These are phyloP conservation scores for Casaregolazyma lundiana DNA, from an alignment of 1,139 yeast genomes.

Conservation along the genomic window DNA sequence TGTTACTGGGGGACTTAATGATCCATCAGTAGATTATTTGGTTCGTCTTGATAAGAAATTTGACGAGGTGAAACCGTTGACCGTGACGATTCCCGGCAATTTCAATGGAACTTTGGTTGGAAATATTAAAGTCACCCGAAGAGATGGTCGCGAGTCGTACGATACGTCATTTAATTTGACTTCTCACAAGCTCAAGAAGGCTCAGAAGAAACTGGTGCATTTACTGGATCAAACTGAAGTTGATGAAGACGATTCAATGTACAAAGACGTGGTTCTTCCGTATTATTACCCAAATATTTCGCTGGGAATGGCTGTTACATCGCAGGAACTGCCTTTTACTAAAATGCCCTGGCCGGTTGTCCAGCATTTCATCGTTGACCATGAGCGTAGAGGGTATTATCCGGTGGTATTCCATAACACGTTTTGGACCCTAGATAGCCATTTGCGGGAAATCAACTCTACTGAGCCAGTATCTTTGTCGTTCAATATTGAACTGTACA, in stretches of 20 bases:
- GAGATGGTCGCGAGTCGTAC: constrained; percentile 8
- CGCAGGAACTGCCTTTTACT: constrained; percentile 9
- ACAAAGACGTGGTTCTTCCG: constrained; percentile 23
- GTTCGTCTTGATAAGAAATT: constrained; percentile 8
- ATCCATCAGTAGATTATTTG: constrained; percentile 3
- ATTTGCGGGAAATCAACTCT: constrained; percentile 33
- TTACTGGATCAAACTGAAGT: constrained; percentile 28
- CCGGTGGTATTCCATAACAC: constrained; percentile 35
- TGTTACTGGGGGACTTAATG: constrained; percentile 5
- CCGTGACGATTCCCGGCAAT: constrained; percentile 7
- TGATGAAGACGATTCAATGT: constrained; percentile 16
- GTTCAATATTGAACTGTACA: constrained; percentile 30
- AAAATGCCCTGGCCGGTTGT: constrained; percentile 28
- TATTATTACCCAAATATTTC: constrained; percentile 39
- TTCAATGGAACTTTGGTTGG: constrained; percentile 9
- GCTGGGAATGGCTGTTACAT: constrained; percentile 22
- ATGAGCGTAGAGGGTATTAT: constrained; percentile 23
- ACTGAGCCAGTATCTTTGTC: constrained; percentile 24
- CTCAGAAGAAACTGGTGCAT: constrained; percentile 27
- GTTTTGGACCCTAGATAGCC: constrained; percentile 38
- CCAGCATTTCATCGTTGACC: constrained; percentile 16
- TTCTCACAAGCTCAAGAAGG: constrained; percentile 14
- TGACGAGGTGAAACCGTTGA: constrained; percentile 2
- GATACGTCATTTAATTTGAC: constrained; percentile 7
- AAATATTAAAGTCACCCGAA: constrained; percentile 5